phyloP scores from a whole-genome alignment of 495 filamentous ascomycete genomes.

The Talaromyces wortmannii region DNA sequence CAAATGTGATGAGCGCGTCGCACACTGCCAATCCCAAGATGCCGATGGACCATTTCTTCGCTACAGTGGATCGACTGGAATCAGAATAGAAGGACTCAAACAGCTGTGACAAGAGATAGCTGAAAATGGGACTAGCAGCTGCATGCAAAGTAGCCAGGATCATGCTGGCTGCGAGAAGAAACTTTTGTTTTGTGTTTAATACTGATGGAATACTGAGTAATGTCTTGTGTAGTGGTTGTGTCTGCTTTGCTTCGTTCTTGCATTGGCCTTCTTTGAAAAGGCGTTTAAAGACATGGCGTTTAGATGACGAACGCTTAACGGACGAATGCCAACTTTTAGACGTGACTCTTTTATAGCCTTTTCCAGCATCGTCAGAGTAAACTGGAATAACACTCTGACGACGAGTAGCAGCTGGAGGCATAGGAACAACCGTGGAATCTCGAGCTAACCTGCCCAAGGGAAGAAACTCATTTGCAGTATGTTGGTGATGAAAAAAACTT shows the following conservation, averaged over 20 bases:
- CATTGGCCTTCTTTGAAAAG: no score
- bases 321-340: slow-evolving; percentile 25
- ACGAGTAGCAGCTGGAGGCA: not conserved
- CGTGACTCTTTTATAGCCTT: not conserved
- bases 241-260: not conserved
- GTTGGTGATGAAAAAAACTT: no score
- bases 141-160: slow-evolving; percentile 42
- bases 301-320: not conserved
- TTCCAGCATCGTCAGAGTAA: not conserved
- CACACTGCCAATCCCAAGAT: slow-evolving; percentile 62
- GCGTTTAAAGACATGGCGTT: not conserved
- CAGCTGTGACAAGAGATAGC: slow-evolving; percentile 69
- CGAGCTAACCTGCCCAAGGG: not conserved
- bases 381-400: not conserved
- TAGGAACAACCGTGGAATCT: not conserved
- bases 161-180: slow-evolving; percentile 55
- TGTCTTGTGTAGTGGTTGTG: slow-evolving; percentile 32
- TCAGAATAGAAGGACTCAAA: slow-evolving; percentile 59
- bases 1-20: slow-evolving; percentile 58
- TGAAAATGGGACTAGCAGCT: slow-evolving; percentile 68
- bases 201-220: slow-evolving; percentile 68
- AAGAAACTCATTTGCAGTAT: not conserved
- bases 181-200: slow-evolving; percentile 41
- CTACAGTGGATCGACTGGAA: slow-evolving; percentile 27
- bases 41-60: slow-evolving; percentile 59